Conservation (phyloP, 768 basidiomycete species). For the Hemileccinum rubropunctum region DNA sequence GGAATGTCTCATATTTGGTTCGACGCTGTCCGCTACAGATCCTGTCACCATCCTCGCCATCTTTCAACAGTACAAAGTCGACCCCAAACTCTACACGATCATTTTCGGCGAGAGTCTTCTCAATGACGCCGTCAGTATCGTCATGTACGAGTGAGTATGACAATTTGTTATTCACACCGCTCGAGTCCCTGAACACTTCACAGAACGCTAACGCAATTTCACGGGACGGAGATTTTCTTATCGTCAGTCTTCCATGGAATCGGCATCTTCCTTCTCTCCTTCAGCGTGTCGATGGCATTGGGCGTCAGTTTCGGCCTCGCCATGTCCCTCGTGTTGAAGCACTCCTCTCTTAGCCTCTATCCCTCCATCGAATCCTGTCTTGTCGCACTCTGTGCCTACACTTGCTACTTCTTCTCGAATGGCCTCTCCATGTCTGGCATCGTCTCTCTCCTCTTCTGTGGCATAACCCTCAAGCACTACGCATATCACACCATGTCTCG, state of each 20-base stretch:
- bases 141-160: slow-evolving; percentile 95
- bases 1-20: slow-evolving; percentile 95
- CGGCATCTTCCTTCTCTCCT: slow-evolving; percentile 96
- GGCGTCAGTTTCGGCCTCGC: slow-evolving; percentile 89
- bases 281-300: slow-evolving; percentile 91
- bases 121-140: slow-evolving; percentile 99
- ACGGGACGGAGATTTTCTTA: slow-evolving; percentile 82
- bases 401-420: slow-evolving; percentile 98
- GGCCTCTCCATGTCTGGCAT: slow-evolving; percentile 93
- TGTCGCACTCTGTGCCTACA: slow-evolving; percentile 91
- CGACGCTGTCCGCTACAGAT: slow-evolving; percentile 95
- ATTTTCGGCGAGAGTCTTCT: slow-evolving; percentile 97
- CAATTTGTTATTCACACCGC: not conserved
- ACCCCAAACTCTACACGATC: slow-evolving; percentile 94
- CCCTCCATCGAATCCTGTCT: slow-evolving; percentile 98
- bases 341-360: slow-evolving; percentile 81
- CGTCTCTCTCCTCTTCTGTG: slow-evolving; percentile 96
- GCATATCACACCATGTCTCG: slow-evolving; percentile 99
- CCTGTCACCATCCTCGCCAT: slow-evolving; percentile 98
- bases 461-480: slow-evolving; percentile 98
- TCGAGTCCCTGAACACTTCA: slow-evolving; percentile 1
- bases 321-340: slow-evolving; percentile 92
- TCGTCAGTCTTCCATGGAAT: slow-evolving; percentile 91
- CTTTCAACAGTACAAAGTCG: slow-evolving; percentile 98
- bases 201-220: slow-evolving; percentile 91